These are phyloP conservation scores for Erythrophleum fordii DNA, from an alignment of 306 rosid genomes.

Conservation along the genomic window DNA sequence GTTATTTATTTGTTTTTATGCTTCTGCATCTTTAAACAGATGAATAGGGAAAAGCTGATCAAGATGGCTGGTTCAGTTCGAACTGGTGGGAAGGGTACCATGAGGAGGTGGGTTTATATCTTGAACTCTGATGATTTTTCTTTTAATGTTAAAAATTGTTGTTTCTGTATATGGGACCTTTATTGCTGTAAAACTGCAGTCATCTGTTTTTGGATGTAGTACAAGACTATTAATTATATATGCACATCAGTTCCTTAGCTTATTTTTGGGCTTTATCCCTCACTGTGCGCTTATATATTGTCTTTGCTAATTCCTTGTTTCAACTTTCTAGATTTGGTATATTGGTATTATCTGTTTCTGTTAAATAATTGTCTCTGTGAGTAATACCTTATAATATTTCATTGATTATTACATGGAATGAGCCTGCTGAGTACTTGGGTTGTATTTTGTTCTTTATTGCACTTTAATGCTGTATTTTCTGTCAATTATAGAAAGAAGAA, in stretches of 20 bases:
- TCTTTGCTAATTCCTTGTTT: background rate
- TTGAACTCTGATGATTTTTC: background rate
- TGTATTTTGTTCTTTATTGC: background rate
- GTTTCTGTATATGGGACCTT: background rate
- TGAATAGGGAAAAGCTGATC: slow-evolving; percentile 63
- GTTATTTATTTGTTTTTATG: background rate
- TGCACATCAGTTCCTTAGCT: background rate
- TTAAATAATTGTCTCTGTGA: background rate
- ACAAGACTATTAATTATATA: background rate
- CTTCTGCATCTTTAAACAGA: slow-evolving; percentile 40
- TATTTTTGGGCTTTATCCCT: background rate
- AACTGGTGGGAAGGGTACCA: slow-evolving; percentile 79
- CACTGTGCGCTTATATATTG: background rate
- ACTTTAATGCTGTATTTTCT: background rate
- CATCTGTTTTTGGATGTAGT: background rate
- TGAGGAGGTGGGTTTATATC: slow-evolving; percentile 54
- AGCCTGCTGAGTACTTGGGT: background rate
- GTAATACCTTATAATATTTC: background rate
- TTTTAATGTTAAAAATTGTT: background rate
- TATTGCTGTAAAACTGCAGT: background rate
- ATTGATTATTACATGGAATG: background rate
- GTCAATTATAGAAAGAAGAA: slow-evolving; percentile 81
- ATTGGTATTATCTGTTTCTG: background rate
- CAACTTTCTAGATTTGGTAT: background rate
- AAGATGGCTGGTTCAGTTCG: slow-evolving; percentile 79